Conservation (phyloP, 371 early-diverging fungal genomes). For the Syncephalastrum monosporum region DNA sequence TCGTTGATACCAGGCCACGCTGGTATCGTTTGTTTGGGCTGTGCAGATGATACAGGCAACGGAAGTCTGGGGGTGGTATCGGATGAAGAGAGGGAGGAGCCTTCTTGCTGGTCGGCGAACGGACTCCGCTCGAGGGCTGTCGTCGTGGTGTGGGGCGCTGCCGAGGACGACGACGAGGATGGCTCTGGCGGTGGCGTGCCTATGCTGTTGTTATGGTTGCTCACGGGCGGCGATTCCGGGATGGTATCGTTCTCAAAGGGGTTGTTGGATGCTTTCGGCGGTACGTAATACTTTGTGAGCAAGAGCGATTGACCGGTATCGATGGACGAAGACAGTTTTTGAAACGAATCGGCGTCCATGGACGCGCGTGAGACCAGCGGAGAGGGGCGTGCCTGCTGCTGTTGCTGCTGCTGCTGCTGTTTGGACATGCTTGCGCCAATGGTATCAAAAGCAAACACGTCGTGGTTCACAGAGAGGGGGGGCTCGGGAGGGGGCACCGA, state of each 20-base stretch:
- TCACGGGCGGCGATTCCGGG: slow-evolving; percentile 9
- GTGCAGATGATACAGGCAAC: slow-evolving; percentile 1
- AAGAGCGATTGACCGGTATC: slow-evolving; percentile 41
- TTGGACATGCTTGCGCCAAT: slow-evolving; percentile 14
- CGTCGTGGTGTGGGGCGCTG: background rate
- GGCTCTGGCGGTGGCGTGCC: too few relatives aligned
- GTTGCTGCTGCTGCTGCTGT: slow-evolving; percentile 10
- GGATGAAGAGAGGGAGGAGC: background rate
- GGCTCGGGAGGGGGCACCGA: slow-evolving; percentile 8
- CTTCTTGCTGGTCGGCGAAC: slow-evolving; percentile 9
- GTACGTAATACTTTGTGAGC: slow-evolving; percentile 41
- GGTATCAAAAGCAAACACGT: slow-evolving; percentile 17
- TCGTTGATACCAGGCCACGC: slow-evolving; percentile 18
- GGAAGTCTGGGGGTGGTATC: too few relatives aligned
- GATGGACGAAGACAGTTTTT: slow-evolving; percentile 14
- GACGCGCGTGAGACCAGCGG: slow-evolving; percentile 28
- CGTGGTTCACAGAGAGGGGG: slow-evolving; percentile 1
- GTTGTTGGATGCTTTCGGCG: slow-evolving; percentile 26
- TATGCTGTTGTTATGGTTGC: background rate
- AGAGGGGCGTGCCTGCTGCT: slow-evolving; percentile 18
- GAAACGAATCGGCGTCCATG: slow-evolving; percentile 26
- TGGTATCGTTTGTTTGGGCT: slow-evolving; percentile 4
- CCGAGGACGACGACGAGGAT: too few relatives aligned
- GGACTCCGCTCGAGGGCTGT: slow-evolving; percentile 6
- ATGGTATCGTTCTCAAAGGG: slow-evolving; percentile 18